A percentile compares a stretch with the other conserved stretches of the same genome.
phyloP scores from a whole-genome alignment of 495 filamentous ascomycete genomes.

The Penicillium fimorum region DNA sequence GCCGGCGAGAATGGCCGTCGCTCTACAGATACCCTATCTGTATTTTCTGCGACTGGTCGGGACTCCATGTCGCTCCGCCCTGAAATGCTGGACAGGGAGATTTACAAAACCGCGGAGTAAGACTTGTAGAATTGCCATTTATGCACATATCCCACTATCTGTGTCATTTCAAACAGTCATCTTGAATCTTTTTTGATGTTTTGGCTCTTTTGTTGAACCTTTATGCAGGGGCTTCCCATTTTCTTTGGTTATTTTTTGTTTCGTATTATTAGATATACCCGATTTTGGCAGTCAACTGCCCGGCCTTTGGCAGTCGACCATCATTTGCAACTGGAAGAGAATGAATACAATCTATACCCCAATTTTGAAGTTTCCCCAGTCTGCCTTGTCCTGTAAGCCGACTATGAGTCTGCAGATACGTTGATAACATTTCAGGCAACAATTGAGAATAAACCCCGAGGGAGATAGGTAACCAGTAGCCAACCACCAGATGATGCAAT shows the following conservation, averaged over 20 bases:
- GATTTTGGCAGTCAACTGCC: background rate
- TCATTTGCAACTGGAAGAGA: background rate
- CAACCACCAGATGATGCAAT: background rate
- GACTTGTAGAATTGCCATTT: conserved; percentile 8
- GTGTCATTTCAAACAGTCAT: background rate
- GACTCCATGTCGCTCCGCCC: conserved; percentile 24
- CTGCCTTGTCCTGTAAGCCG: too few relatives aligned
- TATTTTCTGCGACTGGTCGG: conserved; percentile 13
- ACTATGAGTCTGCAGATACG: too few relatives aligned
- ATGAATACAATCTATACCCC: conserved; percentile 8
- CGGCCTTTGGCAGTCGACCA: background rate
- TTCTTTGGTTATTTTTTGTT: background rate
- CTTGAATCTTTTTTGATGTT: conserved; percentile 1
- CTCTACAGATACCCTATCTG: conserved; percentile 32
- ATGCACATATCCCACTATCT: conserved; percentile 4
- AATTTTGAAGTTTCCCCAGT: background rate
- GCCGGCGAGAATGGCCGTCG: conserved; percentile 22
- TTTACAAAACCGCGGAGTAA: conserved; percentile 29
- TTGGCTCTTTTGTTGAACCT: background rate
- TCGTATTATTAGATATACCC: conserved; percentile 20
- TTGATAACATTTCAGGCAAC: too few relatives aligned
- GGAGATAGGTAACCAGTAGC: background rate
- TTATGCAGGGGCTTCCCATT: background rate
- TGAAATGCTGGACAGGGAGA: conserved; percentile 33
- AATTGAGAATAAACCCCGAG: background rate